A percentile compares a stretch with the other conserved stretches of the same genome.
These are phyloP conservation scores for Bromus sterilis DNA, from an alignment of 176 grass and related monocot species.

Conservation along the genomic window DNA sequence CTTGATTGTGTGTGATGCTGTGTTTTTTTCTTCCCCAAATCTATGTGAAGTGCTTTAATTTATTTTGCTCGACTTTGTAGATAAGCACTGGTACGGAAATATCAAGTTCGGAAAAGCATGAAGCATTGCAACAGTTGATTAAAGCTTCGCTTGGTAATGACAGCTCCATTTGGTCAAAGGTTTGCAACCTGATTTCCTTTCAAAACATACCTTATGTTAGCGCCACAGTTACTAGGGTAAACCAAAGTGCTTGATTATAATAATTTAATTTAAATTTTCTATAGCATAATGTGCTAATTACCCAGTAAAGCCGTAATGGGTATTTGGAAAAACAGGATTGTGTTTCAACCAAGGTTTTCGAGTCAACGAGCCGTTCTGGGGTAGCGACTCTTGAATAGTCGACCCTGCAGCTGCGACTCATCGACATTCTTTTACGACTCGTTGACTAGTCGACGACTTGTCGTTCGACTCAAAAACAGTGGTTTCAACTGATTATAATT, in stretches of 20 bases:
- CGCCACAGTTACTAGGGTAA: neutral
- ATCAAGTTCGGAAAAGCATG: constrained; percentile 59
- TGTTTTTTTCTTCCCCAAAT: constrained; percentile 8
- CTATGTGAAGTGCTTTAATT: neutral
- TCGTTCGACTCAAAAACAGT: too few relatives aligned
- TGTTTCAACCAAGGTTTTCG: too few relatives aligned
- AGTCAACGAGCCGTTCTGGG: too few relatives aligned
- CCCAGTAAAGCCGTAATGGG: neutral
- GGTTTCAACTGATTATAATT: neutral
- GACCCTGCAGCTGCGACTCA: too few relatives aligned
- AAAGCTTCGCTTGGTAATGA: constrained; percentile 67
- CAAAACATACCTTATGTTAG: constrained; percentile 1
- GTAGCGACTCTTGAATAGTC: too few relatives aligned
- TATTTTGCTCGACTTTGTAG: constrained; percentile 26
- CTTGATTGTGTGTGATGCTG: neutral
- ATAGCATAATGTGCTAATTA: neutral
- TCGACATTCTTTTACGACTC: too few relatives aligned
- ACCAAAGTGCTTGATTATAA: neutral
- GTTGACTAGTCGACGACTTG: too few relatives aligned
- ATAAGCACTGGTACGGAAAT: constrained; percentile 71
- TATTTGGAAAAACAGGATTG: neutral
- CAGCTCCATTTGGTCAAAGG: constrained; percentile 90
- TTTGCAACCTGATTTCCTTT: constrained; percentile 31
- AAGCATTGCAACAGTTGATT: constrained; percentile 79
- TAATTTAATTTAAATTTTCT: neutral